Base-by-base conservation (phyloP, 1,284 basidiomycete genomes). In the Neonothopanus nambi region DNA sequence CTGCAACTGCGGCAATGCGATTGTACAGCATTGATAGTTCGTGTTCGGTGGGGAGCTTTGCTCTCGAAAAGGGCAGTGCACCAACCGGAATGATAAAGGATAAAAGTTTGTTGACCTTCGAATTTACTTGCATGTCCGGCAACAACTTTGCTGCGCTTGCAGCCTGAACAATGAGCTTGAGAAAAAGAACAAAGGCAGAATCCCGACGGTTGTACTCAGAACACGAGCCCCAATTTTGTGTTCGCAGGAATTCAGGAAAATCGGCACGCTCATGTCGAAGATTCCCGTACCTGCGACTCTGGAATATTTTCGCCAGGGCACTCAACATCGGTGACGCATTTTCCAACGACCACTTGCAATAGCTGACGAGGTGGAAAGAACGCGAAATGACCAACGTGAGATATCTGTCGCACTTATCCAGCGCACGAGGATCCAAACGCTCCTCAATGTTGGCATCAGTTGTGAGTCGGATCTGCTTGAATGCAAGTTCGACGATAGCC, bases 11-110 rank as follows among this genome's bases (percentile, higher is more conserved):
- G 40, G 83, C 84, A 63, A 93, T 88, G 23, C 95, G 87, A 68
- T 98, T 98, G 69, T 90, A 87, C 11, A 98, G 77, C 75, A 88
- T 87, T 0, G 92, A 91, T 2, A 93, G 76, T 49, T 91, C 84
- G 28, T 80, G 73, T 3, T 67, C 60, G 0, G 77, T 76, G 0
- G 85, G 83, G 4, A 84, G 76, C 15, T 71, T 66, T 26, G 74
- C 69, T 48, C 82, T 80, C 13, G 80, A 80, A 67, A 88, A 89
- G 1, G 83, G 76, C 2, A 94, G 78, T 8, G 81, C 74, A 3
- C 87, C 82, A 18, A 95, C 80, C 0, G 95, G 93, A 9, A 89
- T 81, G 20, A 88, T 82, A 30, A 92, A 75, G n/a, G 90, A 86
- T 41, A 95, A 76, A 13, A 97, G 71, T 59, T 93, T 87, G 61